phyloP scores from a whole-genome alignment of 257 asterid genomes.

The Ehretia macrophylla region DNA sequence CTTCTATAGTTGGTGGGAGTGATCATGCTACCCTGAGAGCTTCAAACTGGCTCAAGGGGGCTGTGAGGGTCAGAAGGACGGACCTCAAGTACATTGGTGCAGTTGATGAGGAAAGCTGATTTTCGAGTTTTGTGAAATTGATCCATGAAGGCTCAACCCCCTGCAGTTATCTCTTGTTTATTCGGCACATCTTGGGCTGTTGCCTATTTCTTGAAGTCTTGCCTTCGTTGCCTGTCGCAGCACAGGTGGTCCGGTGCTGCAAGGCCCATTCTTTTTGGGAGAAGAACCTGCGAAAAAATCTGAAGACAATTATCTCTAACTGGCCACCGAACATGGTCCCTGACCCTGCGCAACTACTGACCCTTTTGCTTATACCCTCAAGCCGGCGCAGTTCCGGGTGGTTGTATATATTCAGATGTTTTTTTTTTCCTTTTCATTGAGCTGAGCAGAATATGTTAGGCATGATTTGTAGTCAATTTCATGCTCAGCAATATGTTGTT shows the following conservation, averaged over 20 bases:
- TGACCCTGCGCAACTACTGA: constrained; percentile 47
- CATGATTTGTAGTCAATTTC: constrained; percentile 28
- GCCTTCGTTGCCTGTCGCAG: constrained; percentile 23
- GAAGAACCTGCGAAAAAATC: constrained; percentile 14
- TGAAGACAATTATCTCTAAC: constrained; percentile 15
- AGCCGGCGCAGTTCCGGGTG: constrained; percentile 34
- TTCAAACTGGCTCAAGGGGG: constrained; percentile 68
- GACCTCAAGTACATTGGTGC: constrained; percentile 83
- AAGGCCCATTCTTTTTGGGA: constrained; percentile 43
- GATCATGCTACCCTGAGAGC: constrained; percentile 73
- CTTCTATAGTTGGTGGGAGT: constrained; percentile 40
- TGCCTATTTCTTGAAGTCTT: constrained; percentile 13
- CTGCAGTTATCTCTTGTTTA: constrained; percentile 12
- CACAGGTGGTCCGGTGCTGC: constrained; percentile 31
- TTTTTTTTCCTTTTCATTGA: constrained; percentile 22
- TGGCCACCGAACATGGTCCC: constrained; percentile 21
- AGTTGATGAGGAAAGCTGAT: constrained; percentile 88
- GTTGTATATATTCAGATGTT: constrained; percentile 46
- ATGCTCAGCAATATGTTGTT: neutral
- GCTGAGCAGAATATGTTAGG: constrained; percentile 20
- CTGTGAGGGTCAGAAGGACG: constrained; percentile 75
- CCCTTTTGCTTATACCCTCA: constrained; percentile 39
- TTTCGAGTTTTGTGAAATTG: constrained; percentile 17
- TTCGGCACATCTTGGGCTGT: constrained; percentile 9
- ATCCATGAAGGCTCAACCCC: constrained; percentile 17